These are phyloP conservation scores for Wickerhamomyces sydowiorum DNA, from an alignment of 805 yeast genomes.

Conservation along the genomic window DNA sequence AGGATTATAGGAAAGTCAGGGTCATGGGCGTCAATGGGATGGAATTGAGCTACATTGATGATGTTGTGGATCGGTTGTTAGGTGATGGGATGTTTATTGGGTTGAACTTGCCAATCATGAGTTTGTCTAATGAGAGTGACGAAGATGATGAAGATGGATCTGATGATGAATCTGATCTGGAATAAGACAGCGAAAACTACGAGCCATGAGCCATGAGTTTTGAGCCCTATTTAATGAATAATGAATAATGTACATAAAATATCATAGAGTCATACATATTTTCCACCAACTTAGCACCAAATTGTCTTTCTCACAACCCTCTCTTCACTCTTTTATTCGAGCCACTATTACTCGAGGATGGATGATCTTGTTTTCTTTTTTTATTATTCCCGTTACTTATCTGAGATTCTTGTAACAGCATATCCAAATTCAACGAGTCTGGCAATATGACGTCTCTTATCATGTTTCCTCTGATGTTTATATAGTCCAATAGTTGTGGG, in stretches of 20 bases:
- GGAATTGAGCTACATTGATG: slow-evolving; percentile 59
- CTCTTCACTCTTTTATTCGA: slow-evolving; percentile 28
- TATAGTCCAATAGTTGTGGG: slow-evolving; percentile 65
- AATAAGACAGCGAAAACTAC: too few species aligned
- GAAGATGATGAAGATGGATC: slow-evolving; percentile 9
- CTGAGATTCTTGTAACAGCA: slow-evolving; percentile 46
- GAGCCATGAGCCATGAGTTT: not conserved
- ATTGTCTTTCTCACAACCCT: slow-evolving; percentile 17
- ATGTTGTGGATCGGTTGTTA: slow-evolving; percentile 59
- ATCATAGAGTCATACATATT: too few species aligned
- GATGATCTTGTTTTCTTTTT: slow-evolving; percentile 14
- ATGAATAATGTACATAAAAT: too few species aligned
- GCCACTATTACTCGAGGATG: slow-evolving; percentile 12
- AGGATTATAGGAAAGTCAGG: slow-evolving; percentile 69
- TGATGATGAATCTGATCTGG: too few species aligned
- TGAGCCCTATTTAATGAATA: not conserved
- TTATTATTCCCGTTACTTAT: not conserved
- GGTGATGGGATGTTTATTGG: slow-evolving; percentile 60
- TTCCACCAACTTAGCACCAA: too few species aligned
- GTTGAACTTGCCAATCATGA: slow-evolving; percentile 54
- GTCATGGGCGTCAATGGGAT: slow-evolving; percentile 32
- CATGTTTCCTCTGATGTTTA: slow-evolving; percentile 85
- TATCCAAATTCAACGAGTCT: slow-evolving; percentile 74
- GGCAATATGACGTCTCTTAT: slow-evolving; percentile 81
- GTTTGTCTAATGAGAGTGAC: slow-evolving; percentile 26